Base-by-base conservation (phyloP, 345 rosid species). In the Arabidopsis suecica region DNA sequence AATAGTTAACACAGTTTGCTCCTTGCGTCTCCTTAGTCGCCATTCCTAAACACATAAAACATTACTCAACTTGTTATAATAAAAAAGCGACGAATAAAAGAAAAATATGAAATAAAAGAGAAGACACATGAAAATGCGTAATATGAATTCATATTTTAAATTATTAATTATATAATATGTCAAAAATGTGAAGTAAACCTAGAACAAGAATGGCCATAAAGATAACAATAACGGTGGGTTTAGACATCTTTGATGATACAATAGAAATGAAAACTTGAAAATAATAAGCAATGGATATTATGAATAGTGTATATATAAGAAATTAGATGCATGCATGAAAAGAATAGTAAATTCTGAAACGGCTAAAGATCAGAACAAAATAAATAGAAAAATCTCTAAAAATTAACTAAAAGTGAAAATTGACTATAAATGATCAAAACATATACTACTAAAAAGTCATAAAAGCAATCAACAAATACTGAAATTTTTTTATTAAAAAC, bases 21-120 rank as follows among this genome's bases (percentile, higher is more conserved):
- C 20, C 65, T 40, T 61, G 18, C 10, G 49, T 40, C 49, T 61
- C 65, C 11, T 61, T 40, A 8, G 32, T 60, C 49, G 40, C 49
- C 65, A 61, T 40, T n/a, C 47, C 65, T 60, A 37, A 36, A 16
- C 18, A 16, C 18, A 16, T 16, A 16, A 16, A 16, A 16, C 18
- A 16, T 16, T 16, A 16, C 18, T 16, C 18, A 16, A 16, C 4
- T 28, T 28, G 32, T 28, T 28, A 28, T 28, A 28, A 28, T 3
- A 14, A 56, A 32, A 32, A 36, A 22, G 12, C 9, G 6, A 56
- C 18, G 12, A n/a, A 7, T 2, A 0, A 33, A 57, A 23, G 4
- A 32, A 51, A 51, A 51, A 6, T 33, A n/a, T 33, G 3, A 9
- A 56, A n/a, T n/a, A 8, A 58, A 7, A 16, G 12, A 58, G 23